Evolutionary conservation across 2,329 filamentous ascomycete genomes (phyloP), one percentile per base, ranked within the genome.

Genomic region (Trichoderma pleuroti): DNA sequence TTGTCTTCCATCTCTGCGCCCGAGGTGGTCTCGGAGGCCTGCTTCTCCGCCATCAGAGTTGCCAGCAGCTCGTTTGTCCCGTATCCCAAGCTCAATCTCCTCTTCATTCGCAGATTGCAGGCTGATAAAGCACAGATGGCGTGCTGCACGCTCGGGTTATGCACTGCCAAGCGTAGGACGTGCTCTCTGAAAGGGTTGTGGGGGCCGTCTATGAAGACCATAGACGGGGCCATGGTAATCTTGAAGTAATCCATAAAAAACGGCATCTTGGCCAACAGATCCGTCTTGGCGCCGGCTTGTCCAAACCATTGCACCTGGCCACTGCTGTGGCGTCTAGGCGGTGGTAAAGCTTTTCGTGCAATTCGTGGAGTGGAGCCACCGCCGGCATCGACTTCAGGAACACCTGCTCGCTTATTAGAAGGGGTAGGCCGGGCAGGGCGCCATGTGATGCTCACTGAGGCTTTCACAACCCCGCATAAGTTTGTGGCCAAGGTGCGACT

Each of bases 241-340:
- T 94, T 91, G 81, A 97, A 98, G 81, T 97, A 97, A 78, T 97
- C 92, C 84, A 98, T 91, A 78, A 97, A 91, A 81, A 92, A 97
- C 74, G 92, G 91, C 84, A 97, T 91, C 77, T 93, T 92, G 71
- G 91, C 89, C 72, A 93, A 90, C 76, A 93, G 83, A 80, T 91
- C 83, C 78, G 87, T 78, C 86, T 84, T 85, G 83, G 88, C 82
- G 77, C 86, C 86, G 74, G 84, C 77, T 62, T 81, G 76, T 52
- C 84, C 84, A 49, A 80, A 79, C 68, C 86, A 84, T 73, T 84
- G 81, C 34, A 82, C 78, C 16, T 81, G 84, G 77, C 83, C 81
- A 74, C 83, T 77, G 67, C 81, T 78, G 67, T 86, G 84, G 12
- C 81, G 79, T 46, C 81, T 82, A 60, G 82, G 81, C 34, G 82